Percentiles rank a stretch among this genome's conserved stretches.
These are phyloP conservation scores for Solanum sejunctum DNA, from an alignment of 257 asterid genomes.

Conservation along the genomic window DNA sequence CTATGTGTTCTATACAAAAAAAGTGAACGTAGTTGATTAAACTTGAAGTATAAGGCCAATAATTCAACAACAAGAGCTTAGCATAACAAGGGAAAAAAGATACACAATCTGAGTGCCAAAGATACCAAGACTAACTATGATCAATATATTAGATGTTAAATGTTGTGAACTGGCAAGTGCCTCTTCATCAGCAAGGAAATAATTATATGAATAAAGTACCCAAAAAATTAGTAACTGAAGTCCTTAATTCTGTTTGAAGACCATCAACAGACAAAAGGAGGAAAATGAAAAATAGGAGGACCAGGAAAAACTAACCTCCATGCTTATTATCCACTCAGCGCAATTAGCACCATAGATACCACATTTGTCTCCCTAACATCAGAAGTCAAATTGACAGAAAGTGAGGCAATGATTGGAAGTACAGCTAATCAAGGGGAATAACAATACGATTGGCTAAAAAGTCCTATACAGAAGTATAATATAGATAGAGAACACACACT, in stretches of 20 bases:
- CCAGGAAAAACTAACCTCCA: constrained; percentile 52
- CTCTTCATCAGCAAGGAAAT: not conserved
- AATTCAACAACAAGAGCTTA: not conserved
- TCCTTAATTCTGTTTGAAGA: not conserved
- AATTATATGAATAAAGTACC: not conserved
- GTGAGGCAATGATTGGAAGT: constrained; percentile 2
- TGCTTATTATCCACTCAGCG: constrained; percentile 91
- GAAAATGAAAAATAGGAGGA: not conserved
- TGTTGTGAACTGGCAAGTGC: not conserved
- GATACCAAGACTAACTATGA: not conserved
- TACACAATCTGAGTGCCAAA: not conserved
- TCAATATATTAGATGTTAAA: not conserved
- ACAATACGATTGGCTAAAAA: not conserved
- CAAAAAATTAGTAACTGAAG: not conserved
- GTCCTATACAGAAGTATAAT: not conserved
- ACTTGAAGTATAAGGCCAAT: not conserved
- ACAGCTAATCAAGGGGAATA: not conserved
- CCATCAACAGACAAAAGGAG: not conserved
- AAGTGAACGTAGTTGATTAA: not conserved
- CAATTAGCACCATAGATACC: constrained; percentile 93
- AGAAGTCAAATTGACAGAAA: constrained; percentile 2
- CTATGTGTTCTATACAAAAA: not conserved
- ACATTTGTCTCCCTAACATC: constrained; percentile 76
- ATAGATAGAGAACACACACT: not conserved
- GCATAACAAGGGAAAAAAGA: not conserved